Evolutionary conservation across 192 early-diverging fungal genomes (phyloP).

Genomic region (Coemansia guatemalensis): DNA sequence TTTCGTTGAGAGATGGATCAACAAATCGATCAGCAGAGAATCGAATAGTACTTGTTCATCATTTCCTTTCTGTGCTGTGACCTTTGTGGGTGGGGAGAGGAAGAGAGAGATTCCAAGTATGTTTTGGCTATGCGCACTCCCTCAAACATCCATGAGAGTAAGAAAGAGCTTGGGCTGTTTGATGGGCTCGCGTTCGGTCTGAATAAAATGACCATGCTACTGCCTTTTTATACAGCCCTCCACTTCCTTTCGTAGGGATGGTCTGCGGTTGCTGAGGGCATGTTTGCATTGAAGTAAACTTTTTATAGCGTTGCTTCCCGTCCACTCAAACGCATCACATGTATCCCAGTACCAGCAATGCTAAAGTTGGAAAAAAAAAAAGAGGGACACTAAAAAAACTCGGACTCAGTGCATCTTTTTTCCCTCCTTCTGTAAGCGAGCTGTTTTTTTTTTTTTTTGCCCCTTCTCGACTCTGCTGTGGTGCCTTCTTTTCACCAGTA

Average conservation of each 20-base stretch:
- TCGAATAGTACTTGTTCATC: not conserved
- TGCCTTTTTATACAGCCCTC: slow-evolving; percentile 3
- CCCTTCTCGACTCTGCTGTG: not conserved
- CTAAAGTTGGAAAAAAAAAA: not conserved
- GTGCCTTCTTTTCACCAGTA: not conserved
- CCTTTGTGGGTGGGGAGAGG: not conserved
- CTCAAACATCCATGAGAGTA: not conserved
- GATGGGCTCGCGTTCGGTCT: too few relatives aligned
- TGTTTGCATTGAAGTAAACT: too few relatives aligned
- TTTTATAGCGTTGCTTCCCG: not conserved
- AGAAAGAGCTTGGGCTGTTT: too few relatives aligned
- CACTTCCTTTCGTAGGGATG: not conserved
- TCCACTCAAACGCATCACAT: not conserved
- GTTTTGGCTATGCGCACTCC: not conserved
- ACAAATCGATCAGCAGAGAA: not conserved
- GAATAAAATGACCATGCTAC: too few relatives aligned
- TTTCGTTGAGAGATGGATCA: not conserved
- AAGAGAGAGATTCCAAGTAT: not conserved
- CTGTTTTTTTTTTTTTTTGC: too few relatives aligned
- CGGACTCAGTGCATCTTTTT: not conserved
- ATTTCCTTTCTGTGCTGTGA: not conserved
- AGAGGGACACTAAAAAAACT: not conserved
- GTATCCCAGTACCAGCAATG: not conserved
- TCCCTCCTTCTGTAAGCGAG: too few relatives aligned
- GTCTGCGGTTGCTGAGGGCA: too few relatives aligned